phyloP scores from a whole-genome alignment of 2,329 filamentous ascomycete species.

The Penicillium sp. region DNA sequence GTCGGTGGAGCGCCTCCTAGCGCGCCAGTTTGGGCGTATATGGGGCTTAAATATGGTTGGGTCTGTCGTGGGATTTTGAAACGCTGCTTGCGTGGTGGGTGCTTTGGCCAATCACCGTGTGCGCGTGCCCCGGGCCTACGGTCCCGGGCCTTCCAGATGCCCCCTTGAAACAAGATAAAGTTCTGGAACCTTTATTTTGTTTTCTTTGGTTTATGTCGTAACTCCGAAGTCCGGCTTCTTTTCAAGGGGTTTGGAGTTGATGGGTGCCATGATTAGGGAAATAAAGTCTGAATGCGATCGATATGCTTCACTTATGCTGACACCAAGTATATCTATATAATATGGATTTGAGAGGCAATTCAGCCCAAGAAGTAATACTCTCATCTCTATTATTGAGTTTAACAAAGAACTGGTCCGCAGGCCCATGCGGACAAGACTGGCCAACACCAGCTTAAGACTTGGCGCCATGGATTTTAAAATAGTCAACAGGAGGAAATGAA shows the following conservation, averaged over 20 bases:
- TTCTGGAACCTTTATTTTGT: not conserved
- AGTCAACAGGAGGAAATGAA: too few species aligned
- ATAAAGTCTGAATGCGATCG: not conserved
- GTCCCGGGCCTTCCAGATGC: too few species aligned
- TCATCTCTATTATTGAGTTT: not conserved
- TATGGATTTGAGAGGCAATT: too few species aligned
- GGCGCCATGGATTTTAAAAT: too few species aligned
- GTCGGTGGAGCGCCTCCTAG: conserved; percentile 13
- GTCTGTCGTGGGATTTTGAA: conserved; percentile 15
- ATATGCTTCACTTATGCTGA: not conserved
- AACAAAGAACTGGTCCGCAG: too few species aligned
- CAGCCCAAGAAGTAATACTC: not conserved
- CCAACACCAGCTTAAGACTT: too few species aligned
- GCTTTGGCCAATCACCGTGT: conserved; percentile 16
- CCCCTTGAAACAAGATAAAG: conserved; percentile 16
- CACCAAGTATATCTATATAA: not conserved
- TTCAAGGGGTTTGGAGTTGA: not conserved
- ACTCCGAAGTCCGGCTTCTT: not conserved
- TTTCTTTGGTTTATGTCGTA: not conserved
- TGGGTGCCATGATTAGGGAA: not conserved
- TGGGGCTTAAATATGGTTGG: not conserved
- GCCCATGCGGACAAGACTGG: too few species aligned
- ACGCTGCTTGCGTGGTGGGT: conserved; percentile 15
- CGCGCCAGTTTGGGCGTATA: conserved; percentile 12
- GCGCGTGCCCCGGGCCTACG: not conserved